Evolutionary conservation across 1,284 basidiomycete species (phyloP).

Genomic region (Ganoderma lucidum): DNA sequence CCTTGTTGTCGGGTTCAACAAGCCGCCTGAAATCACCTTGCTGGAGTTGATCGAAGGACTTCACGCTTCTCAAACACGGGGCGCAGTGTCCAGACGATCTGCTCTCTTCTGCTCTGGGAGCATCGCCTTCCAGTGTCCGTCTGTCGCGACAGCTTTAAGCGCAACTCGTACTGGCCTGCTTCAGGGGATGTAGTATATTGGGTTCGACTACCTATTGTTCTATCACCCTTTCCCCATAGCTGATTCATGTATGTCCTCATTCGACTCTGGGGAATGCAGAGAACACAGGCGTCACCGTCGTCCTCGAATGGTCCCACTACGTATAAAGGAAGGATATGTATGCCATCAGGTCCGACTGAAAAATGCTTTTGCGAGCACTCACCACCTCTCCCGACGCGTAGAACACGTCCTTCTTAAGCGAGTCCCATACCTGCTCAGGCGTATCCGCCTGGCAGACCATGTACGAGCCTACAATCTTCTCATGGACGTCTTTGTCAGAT

Average conservation of each 20-base stretch:
- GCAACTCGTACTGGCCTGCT: background rate
- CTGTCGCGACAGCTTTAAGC: background rate
- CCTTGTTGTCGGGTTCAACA: background rate
- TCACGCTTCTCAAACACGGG: background rate
- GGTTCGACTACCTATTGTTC: background rate
- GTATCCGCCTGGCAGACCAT: constrained; percentile 19
- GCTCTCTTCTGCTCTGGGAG: no score
- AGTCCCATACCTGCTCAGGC: constrained; percentile 15
- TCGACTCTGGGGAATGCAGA: constrained; percentile 5
- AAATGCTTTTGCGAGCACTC: background rate
- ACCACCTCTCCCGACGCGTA: constrained; percentile 23
- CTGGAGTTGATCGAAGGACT: background rate
- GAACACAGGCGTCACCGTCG: constrained; percentile 9
- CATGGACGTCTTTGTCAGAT: constrained; percentile 6
- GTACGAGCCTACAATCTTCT: constrained; percentile 17
- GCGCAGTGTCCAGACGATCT: background rate
- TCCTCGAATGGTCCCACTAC: constrained; percentile 18
- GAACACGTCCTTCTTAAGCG: constrained; percentile 19
- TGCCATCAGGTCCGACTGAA: background rate
- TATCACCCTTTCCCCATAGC: background rate
- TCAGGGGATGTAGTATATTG: background rate
- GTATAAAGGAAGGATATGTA: background rate
- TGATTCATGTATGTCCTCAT: background rate
- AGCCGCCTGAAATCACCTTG: background rate
- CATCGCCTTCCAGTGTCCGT: background rate